A percentile compares a stretch with the other conserved stretches of the same genome.
These are phyloP conservation scores for Huntiella savannae DNA, from an alignment of 2,329 filamentous ascomycete genomes.

Conservation along the genomic window DNA sequence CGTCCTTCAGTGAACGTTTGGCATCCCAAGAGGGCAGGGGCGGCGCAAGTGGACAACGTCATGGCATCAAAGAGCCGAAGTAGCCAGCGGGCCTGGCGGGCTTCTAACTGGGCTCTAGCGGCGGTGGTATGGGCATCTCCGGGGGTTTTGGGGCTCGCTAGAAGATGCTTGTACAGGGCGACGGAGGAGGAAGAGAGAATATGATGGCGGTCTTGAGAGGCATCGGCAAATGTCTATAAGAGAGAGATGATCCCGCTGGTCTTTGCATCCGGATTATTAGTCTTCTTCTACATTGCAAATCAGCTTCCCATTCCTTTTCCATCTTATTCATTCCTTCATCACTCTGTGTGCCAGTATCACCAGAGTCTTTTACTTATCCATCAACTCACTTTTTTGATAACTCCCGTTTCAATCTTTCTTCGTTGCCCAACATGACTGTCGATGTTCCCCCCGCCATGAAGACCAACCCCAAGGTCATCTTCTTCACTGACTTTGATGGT, in stretches of 20 bases:
- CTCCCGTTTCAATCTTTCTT: conserved; percentile 1
- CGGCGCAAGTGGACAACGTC: no score
- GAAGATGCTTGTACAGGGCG: no score
- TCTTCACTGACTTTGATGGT: conserved; percentile 98
- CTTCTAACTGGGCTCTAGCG: background rate
- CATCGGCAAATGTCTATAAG: no score
- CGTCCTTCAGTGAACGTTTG: no score
- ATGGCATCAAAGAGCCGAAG: no score
- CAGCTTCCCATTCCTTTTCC: conserved; percentile 1
- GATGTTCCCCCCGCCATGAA: conserved; percentile 20
- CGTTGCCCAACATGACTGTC: conserved; percentile 8
- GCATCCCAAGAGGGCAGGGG: no score
- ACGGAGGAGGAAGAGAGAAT: background rate
- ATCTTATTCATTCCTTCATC: conserved; percentile 1
- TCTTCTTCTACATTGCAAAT: conserved; percentile 1
- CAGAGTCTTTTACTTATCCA: background rate
- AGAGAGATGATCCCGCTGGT: background rate
- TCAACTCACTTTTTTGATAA: conserved; percentile 3
- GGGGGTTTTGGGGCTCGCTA: no score
- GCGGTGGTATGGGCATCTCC: background rate
- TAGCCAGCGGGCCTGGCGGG: background rate
- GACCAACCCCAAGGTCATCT: conserved; percentile 72
- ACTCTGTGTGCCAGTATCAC: background rate
- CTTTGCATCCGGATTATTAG: background rate
- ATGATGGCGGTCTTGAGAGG: background rate